These are phyloP conservation scores for Chlamydomonas eustigma DNA, from an alignment of 139 green algal genomes.

Conservation along the genomic window DNA sequence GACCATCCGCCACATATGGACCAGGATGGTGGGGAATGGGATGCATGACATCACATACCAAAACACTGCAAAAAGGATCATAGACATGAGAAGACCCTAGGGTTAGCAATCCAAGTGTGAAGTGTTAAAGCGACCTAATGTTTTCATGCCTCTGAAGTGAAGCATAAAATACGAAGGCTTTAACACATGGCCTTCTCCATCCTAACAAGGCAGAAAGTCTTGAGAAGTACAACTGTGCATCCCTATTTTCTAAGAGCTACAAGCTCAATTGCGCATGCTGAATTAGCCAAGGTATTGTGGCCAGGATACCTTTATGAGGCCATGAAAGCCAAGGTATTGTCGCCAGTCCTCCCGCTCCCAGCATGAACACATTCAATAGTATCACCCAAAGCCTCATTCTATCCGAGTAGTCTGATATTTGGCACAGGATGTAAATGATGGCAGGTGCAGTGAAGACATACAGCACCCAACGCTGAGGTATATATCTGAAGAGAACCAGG, in stretches of 20 bases:
- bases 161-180: too few relatives aligned
- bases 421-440: slow-evolving; percentile 36
- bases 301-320: slow-evolving; percentile 35
- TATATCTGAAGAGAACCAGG: slow-evolving; percentile 13
- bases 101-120: too few relatives aligned
- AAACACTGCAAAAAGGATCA: slow-evolving; percentile 31
- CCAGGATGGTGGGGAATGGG: slow-evolving; percentile 33
- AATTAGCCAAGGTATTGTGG: too few relatives aligned
- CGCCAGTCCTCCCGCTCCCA: slow-evolving; percentile 25
- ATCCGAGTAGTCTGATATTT: slow-evolving; percentile 31
- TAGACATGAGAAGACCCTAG: too few relatives aligned
- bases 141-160: too few relatives aligned
- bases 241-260: too few relatives aligned
- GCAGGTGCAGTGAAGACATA: slow-evolving; percentile 35
- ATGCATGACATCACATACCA: slow-evolving; percentile 36
- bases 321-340: slow-evolving; percentile 36
- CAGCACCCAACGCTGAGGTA: slow-evolving; percentile 38
- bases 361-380: slow-evolving; percentile 33
- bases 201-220: slow-evolving; percentile 26
- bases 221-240: slow-evolving; percentile 24
- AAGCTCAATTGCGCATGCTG: too few relatives aligned
- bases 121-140: too few relatives aligned
- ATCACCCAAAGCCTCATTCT: slow-evolving; percentile 32
- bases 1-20: slow-evolving; percentile 38
- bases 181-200: too few relatives aligned